Percentiles rank a stretch among this genome's conserved stretches.
These are phyloP conservation scores for Annona cherimola DNA, from an alignment of 164 flowering plant genomes.

Conservation along the genomic window DNA sequence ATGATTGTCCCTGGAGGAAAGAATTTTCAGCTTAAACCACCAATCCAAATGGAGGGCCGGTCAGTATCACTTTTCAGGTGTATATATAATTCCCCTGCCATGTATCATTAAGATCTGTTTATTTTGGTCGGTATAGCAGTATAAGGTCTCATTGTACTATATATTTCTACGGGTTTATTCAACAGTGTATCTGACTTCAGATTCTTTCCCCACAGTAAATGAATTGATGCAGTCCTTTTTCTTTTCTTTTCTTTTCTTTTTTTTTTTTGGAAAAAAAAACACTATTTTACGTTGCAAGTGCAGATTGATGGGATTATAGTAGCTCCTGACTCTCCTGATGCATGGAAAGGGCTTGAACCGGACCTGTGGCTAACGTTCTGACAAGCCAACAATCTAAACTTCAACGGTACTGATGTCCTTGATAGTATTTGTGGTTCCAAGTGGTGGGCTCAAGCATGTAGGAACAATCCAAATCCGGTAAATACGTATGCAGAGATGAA, in stretches of 20 bases:
- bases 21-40: not conserved
- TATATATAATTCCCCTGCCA: not conserved
- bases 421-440: not conserved
- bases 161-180: not conserved
- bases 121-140: too few species aligned
- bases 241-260: not conserved
- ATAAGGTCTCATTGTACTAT: too few species aligned
- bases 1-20: not conserved
- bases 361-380: not conserved
- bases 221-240: not conserved
- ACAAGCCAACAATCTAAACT: not conserved
- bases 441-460: not conserved
- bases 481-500: too few species aligned
- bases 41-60: not conserved
- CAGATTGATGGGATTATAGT: conserved; percentile 1
- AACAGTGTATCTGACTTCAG: not conserved
- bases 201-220: not conserved
- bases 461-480: not conserved
- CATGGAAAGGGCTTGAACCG: not conserved
- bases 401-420: not conserved
- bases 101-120: too few species aligned
- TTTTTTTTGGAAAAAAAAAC: too few species aligned
- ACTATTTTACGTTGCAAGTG: not conserved
- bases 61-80: not conserved
- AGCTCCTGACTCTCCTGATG: not conserved